A percentile compares a stretch with the other conserved stretches of the same genome.
phyloP scores from a whole-genome alignment of 345 rosid species.

The Hibiscus mutabilis region DNA sequence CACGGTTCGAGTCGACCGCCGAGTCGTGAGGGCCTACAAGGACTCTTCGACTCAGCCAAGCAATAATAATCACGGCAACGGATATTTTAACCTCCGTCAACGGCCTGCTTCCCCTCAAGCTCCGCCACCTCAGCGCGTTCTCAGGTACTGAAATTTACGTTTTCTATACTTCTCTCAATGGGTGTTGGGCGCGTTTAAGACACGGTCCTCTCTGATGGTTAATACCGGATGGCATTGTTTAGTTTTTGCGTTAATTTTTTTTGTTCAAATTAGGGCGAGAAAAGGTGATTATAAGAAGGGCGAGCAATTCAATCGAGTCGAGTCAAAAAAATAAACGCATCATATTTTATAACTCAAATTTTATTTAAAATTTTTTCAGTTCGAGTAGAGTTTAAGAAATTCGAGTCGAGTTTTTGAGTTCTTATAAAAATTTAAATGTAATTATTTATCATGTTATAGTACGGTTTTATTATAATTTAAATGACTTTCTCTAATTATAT shows the following conservation, averaged over 20 bases:
- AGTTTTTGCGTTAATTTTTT: neutral
- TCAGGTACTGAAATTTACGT: slow-evolving; percentile 33
- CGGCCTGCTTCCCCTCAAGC: slow-evolving; percentile 43
- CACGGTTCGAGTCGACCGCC: slow-evolving; percentile 48
- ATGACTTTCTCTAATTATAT: too few relatives aligned
- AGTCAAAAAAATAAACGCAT: too few relatives aligned
- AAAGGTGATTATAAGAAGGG: neutral
- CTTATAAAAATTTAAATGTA: too few relatives aligned
- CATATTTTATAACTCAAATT: too few relatives aligned
- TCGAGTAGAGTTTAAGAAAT: too few relatives aligned
- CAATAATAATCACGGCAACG: slow-evolving; percentile 16
- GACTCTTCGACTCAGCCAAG: slow-evolving; percentile 26
- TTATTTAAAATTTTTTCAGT: too few relatives aligned
- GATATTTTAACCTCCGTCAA: slow-evolving; percentile 48
- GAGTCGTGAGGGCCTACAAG: slow-evolving; percentile 38
- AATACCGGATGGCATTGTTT: neutral
- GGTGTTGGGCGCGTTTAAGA: neutral
- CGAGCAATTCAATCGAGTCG: too few relatives aligned
- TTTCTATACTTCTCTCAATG: neutral
- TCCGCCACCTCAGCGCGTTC: slow-evolving; percentile 44
- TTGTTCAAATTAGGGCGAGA: neutral
- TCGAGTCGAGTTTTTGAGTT: too few relatives aligned
- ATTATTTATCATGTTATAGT: too few relatives aligned
- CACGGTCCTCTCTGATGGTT: neutral
- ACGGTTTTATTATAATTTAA: too few relatives aligned